phyloP scores from a whole-genome alignment of 768 basidiomycete species.

The Arthromyces matolae region DNA sequence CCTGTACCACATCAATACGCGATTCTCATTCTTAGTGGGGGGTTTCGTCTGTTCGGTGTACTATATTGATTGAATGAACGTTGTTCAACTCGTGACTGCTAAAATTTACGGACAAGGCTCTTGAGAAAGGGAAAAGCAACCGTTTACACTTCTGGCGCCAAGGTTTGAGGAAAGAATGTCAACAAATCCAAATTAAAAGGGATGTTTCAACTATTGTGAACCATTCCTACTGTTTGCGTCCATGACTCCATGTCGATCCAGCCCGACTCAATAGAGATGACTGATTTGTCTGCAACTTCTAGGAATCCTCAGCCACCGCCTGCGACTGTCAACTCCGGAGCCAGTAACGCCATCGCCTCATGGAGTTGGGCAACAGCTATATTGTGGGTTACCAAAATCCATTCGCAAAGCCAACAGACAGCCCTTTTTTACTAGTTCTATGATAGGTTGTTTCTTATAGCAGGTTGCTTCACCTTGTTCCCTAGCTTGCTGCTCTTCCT shows the following conservation, averaged over 20 bases:
- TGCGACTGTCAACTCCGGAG: not conserved
- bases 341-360: constrained; percentile 18
- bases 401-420: constrained; percentile 10
- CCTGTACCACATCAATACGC: no score
- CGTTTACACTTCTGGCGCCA: no score
- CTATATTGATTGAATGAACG: no score
- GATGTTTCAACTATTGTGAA: no score
- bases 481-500: constrained; percentile 70
- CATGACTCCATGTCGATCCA: constrained; percentile 9
- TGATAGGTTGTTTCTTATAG: constrained; percentile 20
- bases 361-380: constrained; percentile 29
- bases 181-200: no score
- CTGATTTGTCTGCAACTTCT: constrained; percentile 9
- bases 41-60: no score
- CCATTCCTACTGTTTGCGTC: no score
- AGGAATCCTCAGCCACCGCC: not conserved
- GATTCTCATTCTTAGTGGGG: constrained; percentile 16
- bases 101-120: no score
- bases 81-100: no score
- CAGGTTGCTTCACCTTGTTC: constrained; percentile 40
- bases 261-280: constrained; percentile 15
- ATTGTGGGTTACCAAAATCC: constrained; percentile 23
- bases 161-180: no score
- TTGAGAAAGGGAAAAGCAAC: no score
- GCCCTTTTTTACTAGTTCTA: constrained; percentile 13